phyloP scores from a whole-genome alignment of 2,329 filamentous ascomycete species.

The Fusarium secorum region DNA sequence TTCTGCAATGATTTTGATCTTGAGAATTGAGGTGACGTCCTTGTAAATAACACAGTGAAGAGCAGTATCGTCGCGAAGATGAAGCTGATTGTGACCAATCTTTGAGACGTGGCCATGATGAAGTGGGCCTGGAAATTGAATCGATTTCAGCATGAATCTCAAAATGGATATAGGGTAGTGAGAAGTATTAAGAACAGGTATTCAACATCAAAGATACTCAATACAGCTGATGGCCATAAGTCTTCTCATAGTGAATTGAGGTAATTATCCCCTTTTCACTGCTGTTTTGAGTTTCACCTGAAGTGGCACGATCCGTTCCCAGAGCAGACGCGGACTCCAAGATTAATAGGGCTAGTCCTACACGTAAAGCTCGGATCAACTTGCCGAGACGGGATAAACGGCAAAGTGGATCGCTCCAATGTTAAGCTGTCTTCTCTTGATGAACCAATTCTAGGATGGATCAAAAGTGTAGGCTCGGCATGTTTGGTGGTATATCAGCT shows the following conservation, averaged over 20 bases:
- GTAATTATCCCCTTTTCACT: not conserved
- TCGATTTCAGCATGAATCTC: not conserved
- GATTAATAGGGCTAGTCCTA: not conserved
- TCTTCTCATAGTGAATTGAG: not conserved
- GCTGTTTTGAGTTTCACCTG: not conserved
- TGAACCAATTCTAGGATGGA: accelerated
- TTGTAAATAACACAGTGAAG: not conserved
- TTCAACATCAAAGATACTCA: no score
- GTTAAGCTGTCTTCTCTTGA: not conserved
- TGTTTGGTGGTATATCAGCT: not conserved
- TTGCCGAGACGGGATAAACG: not conserved
- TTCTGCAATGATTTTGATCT: accelerated
- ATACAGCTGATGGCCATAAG: accelerated
- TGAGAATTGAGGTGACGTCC: not conserved
- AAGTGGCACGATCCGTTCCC: not conserved
- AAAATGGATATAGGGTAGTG: not conserved
- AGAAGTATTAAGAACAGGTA: not conserved
- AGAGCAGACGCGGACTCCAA: not conserved
- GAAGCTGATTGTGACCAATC: not conserved
- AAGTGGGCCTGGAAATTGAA: no score
- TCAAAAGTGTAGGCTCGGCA: not conserved
- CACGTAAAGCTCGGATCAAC: not conserved
- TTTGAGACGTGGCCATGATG: not conserved
- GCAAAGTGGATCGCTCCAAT: not conserved
- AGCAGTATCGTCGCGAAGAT: not conserved